phyloP scores from a whole-genome alignment of 768 basidiomycete species.

The Suillus lakei region DNA sequence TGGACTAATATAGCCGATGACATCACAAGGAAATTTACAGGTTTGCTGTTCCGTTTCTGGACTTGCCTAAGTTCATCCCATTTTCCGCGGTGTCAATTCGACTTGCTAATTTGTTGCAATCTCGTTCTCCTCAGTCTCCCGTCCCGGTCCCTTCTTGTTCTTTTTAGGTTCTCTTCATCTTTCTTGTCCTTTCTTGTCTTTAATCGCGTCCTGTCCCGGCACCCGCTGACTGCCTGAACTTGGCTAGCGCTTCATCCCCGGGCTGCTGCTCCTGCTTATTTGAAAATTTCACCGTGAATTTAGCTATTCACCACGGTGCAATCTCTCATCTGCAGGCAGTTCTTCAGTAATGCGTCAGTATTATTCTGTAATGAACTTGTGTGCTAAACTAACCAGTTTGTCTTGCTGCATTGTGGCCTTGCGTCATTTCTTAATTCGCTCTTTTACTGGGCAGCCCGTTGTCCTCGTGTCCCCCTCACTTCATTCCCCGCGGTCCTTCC shows the following conservation, averaged over 20 bases:
- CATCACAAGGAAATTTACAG: conserved; percentile 26
- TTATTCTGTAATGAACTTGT: conserved; percentile 20
- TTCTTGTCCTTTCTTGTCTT: conserved; percentile 5
- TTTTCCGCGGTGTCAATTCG: conserved; percentile 21
- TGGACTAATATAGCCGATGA: conserved; percentile 22
- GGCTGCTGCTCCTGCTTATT: conserved; percentile 1
- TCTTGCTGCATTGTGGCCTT: conserved; percentile 19
- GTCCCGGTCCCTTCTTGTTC: not conserved
- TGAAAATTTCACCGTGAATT: conserved; percentile 13
- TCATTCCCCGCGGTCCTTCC: conserved; percentile 31
- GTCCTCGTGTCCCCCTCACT: conserved; percentile 35
- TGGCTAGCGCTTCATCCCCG: not conserved
- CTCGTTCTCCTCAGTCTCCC: not conserved
- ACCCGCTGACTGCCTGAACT: not conserved
- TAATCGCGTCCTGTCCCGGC: not conserved
- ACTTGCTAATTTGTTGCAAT: conserved; percentile 7
- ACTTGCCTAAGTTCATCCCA: conserved; percentile 13
- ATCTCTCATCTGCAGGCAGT: conserved; percentile 6
- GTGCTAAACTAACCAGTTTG: conserved; percentile 21
- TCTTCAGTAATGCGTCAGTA: conserved; percentile 21
- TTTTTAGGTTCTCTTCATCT: not conserved
- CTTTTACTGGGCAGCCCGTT: conserved; percentile 26
- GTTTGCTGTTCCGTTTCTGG: conserved; percentile 24
- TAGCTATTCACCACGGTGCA: conserved; percentile 8
- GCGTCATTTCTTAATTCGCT: conserved; percentile 27